Base-by-base conservation (phyloP, 2,329 filamentous ascomycete species). In the Paecilomyces formosus region DNA sequence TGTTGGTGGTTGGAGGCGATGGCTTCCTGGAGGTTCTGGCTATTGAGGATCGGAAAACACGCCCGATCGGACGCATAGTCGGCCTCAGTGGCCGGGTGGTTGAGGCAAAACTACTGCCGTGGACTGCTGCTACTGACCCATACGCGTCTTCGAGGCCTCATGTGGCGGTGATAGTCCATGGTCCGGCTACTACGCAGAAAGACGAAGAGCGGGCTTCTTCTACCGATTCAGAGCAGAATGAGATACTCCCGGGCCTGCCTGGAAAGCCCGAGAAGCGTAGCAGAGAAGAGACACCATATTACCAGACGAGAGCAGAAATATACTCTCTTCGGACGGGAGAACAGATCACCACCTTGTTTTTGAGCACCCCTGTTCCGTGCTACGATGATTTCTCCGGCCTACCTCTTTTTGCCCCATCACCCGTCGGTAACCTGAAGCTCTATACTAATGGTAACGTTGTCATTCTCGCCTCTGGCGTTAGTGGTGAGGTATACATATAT, bases 401-500 rank as follows among this genome's bases (percentile, higher is more conserved):
- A 5, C 75, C 87, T 22, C 88, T 90, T 61, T 81, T 85, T 62
- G 82, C 87, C 24, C 90, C 90, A 8, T 74, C 83, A 8, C 87
- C 90, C 0, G 82, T 83, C 4, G 91, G 90, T 24, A 86, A 89
- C 26, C 81, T 97, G 59, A 86, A 83, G 52, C 78, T 97, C 57
- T 84, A 88, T 66, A 87, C 88, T 11, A 88, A 89, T 65, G 85
- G 83, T 3, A 88, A 86, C 31, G 89, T 84, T 65, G 69, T 97
- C 39, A 81, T 87, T 2, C 79, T 97, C 31, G 85, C 88, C 57
- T 97, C 92, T 55, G 92, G 91, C 2, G 76, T 82, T 22, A 96
- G 90, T 55, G 93, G 93, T 12, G 93, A 97, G 75, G 86, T 93
- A 53, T 96, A 89, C 81, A 78, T 96, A 7, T 97, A 87, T 82